Evolutionary conservation across 2,329 filamentous ascomycete genomes (phyloP), one percentile per base, ranked within the genome.

Genomic region (Aureobasidium lini): DNA sequence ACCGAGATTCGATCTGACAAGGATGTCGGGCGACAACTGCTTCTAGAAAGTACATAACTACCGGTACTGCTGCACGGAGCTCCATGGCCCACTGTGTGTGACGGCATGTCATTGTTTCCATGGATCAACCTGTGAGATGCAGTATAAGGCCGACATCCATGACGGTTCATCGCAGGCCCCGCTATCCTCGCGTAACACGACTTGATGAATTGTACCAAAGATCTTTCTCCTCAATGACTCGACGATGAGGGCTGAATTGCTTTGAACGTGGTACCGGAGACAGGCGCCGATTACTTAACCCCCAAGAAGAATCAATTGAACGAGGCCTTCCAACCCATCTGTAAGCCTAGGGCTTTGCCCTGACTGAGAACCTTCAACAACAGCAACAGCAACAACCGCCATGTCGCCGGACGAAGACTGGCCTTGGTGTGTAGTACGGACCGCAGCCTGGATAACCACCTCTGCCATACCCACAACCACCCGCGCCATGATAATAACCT

Each of bases 381-480:
- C 50, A 23, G 23, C 18, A 44, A 10, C 40, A 56, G 37, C 52
- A 56, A 16, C 18, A 46, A 2, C 52, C 52, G 11, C 40, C 29
- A 37, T 56, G 40, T 13, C 52, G 29, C 16, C 31, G 40, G 13
- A 56, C 18, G 3, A 44, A 31, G 11, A 46, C 32, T 18, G 52
- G 40, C 16, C 31, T 46, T 18, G 36, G 52, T 1, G 40, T n/a
- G n/a, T 54, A 43, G 34, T 29, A 36, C 6, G 39, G 23, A 28
- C 39, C 50, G 13, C 23, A 44, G 29, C 50, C 39, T 28, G 50
- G n/a, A 44, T 36, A 23, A 15, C 52, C 52, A 8, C 52, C 52
- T 46, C 40, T 56, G 16, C 52, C 52, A 56, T 46, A 56, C 31
- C 52, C 52, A 46, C 40, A 44, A 29, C 40, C 39, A 8, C 50